Evolutionary conservation across 768 basidiomycete species (phyloP).

Genomic region (Tylopilus subfusipes): DNA sequence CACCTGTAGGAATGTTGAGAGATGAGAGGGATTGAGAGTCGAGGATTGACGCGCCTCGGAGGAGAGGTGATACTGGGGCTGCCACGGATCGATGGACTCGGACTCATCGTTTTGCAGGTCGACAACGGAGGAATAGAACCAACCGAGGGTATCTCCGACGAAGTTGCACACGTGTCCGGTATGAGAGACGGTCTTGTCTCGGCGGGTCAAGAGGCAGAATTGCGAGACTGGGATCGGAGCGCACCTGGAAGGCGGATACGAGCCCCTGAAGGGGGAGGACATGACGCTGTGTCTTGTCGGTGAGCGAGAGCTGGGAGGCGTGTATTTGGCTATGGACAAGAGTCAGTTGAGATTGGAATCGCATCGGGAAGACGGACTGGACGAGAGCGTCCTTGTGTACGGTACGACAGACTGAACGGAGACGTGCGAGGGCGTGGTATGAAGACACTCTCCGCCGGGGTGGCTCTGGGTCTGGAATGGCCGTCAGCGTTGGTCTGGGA

Average conservation of each 20-base stretch:
- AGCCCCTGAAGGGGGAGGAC: slow-evolving; percentile 27
- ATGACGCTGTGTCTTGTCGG: slow-evolving; percentile 31
- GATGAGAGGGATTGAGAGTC: not conserved
- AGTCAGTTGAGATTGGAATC: not conserved
- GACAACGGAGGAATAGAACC: slow-evolving; percentile 40
- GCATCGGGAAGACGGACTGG: slow-evolving; percentile 10
- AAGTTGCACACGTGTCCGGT: slow-evolving; percentile 36
- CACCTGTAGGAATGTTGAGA: slow-evolving; percentile 34
- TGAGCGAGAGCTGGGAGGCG: slow-evolving; percentile 38
- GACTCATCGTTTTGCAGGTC: slow-evolving; percentile 6
- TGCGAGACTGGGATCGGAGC: slow-evolving; percentile 8
- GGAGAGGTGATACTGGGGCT: slow-evolving; percentile 40
- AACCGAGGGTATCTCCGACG: slow-evolving; percentile 52
- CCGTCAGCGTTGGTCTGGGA: not conserved
- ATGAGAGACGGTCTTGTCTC: slow-evolving; percentile 32
- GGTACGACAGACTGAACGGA: slow-evolving; percentile 18
- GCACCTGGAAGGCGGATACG: slow-evolving; percentile 48
- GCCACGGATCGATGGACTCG: slow-evolving; percentile 32
- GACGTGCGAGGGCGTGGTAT: slow-evolving; percentile 5
- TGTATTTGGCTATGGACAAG: slow-evolving; percentile 36
- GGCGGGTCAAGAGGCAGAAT: not conserved
- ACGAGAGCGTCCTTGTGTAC: slow-evolving; percentile 22
- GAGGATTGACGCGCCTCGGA: slow-evolving; percentile 15
- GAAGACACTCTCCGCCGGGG: not conserved
- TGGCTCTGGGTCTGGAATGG: no score